These are phyloP conservation scores for Agrocybe pediades DNA, from an alignment of 768 basidiomycete species.

Conservation along the genomic window DNA sequence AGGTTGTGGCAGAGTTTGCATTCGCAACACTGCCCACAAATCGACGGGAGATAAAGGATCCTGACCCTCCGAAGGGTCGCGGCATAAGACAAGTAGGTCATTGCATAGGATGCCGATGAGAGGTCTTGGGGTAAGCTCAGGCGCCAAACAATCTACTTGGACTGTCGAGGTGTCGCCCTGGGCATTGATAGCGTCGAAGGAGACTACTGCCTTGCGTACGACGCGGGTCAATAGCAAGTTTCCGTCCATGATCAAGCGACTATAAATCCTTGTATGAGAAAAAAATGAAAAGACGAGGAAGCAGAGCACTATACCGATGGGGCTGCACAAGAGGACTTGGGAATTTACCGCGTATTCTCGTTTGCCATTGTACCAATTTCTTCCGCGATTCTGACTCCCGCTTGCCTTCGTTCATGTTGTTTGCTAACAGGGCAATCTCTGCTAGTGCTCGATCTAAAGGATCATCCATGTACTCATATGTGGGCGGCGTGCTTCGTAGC, in stretches of 20 bases:
- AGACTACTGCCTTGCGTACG: constrained; percentile 80
- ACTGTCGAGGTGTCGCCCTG: constrained; percentile 80
- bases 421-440: constrained; percentile 88
- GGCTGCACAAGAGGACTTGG: constrained; percentile 98
- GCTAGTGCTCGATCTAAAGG: constrained; percentile 82
- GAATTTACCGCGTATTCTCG: constrained; percentile 87
- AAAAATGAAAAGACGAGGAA: background rate
- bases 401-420: constrained; percentile 98
- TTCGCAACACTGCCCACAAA: constrained; percentile 94
- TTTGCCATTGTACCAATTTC: constrained; percentile 89
- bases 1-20: constrained; percentile 92
- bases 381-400: constrained; percentile 91
- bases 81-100: constrained; percentile 89
- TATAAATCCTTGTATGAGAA: constrained; percentile 23
- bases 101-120: constrained; percentile 87
- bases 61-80: constrained; percentile 80
- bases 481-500: constrained; percentile 77
- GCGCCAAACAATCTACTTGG: constrained; percentile 88
- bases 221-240: constrained; percentile 83
- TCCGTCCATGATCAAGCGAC: constrained; percentile 94
- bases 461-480: constrained; percentile 74
- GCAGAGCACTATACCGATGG: constrained; percentile 69
- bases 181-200: constrained; percentile 78
- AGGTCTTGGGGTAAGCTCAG: constrained; percentile 79
- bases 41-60: constrained; percentile 80